Percentiles rank a stretch among this genome's conserved stretches.
phyloP scores from a whole-genome alignment of 495 filamentous ascomycete genomes.

The Tuber indicum region DNA sequence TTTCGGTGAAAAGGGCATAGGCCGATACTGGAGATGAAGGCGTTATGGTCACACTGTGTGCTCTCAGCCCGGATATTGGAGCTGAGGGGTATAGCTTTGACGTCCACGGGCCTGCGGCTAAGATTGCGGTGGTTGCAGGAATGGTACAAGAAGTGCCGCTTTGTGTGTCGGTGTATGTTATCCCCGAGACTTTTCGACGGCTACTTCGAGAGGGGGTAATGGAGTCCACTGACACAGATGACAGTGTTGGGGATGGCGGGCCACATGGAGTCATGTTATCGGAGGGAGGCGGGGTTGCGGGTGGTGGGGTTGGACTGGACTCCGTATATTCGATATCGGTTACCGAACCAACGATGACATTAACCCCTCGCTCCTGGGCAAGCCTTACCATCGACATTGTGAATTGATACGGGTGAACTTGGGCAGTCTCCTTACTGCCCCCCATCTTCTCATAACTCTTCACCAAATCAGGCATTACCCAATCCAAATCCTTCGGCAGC shows the following conservation, averaged over 20 bases:
- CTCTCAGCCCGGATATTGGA: slow-evolving; percentile 73
- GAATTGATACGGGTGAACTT: slow-evolving; percentile 91
- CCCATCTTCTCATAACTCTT: slow-evolving; percentile 78
- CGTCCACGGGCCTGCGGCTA: slow-evolving; percentile 91
- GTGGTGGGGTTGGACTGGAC: slow-evolving; percentile 35
- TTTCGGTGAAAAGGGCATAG: slow-evolving; percentile 86
- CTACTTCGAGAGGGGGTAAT: slow-evolving; percentile 19
- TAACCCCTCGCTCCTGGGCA: slow-evolving; percentile 65
- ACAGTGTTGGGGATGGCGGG: slow-evolving; percentile 33
- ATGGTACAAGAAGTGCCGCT: slow-evolving; percentile 55
- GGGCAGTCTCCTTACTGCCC: slow-evolving; percentile 63
- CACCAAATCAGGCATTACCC: slow-evolving; percentile 65
- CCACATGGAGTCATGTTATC: slow-evolving; percentile 11
- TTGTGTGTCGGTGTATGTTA: slow-evolving; percentile 68
- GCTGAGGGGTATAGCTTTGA: slow-evolving; percentile 62
- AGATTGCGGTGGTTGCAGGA: slow-evolving; percentile 70
- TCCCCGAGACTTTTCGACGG: slow-evolving; percentile 52
- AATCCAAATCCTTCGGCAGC: slow-evolving; percentile 76
- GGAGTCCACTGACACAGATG: slow-evolving; percentile 30
- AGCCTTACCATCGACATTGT: slow-evolving; percentile 80
- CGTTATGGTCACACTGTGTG: slow-evolving; percentile 83
- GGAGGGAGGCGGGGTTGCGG: slow-evolving; percentile 22
- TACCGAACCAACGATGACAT: slow-evolving; percentile 62
- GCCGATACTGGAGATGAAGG: slow-evolving; percentile 68
- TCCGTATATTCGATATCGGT: slow-evolving; percentile 55